Conservation (phyloP, 2,329 filamentous ascomycete species). For the Grosmannia clavigera region DNA sequence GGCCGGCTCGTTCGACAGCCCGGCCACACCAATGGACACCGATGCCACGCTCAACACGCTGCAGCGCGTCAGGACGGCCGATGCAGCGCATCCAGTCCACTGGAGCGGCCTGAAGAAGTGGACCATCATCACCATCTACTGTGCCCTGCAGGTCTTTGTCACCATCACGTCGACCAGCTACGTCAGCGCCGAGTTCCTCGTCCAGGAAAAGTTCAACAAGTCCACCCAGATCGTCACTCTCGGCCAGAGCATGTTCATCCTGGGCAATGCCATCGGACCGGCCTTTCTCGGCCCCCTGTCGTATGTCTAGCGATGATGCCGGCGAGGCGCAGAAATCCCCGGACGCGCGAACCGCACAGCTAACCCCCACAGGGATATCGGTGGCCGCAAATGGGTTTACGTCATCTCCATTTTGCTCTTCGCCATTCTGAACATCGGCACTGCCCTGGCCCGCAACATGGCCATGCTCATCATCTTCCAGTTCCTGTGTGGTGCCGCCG, state of each 20-base stretch:
- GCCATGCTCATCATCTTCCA: conserved; percentile 9
- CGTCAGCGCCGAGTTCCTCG: conserved; percentile 7
- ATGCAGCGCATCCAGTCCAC: conserved; percentile 3
- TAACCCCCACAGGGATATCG: background rate
- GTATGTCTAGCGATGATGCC: background rate
- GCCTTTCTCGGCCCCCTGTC: conserved; percentile 6
- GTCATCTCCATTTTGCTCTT: conserved; percentile 4
- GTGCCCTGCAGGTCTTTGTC: conserved; percentile 5
- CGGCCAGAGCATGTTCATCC: conserved; percentile 6
- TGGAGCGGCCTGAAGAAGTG: conserved; percentile 4
- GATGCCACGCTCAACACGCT: background rate
- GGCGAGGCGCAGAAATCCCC: too few relatives aligned
- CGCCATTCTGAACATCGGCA: conserved; percentile 7
- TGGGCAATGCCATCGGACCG: conserved; percentile 5
- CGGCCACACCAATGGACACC: background rate
- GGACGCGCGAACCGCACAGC: background rate
- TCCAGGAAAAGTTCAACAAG: conserved; percentile 3
- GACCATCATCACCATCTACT: conserved; percentile 4
- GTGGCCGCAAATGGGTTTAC: conserved; percentile 7
- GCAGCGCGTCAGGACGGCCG: conserved; percentile 1
- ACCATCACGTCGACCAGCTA: conserved; percentile 6
- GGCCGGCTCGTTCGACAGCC: background rate
- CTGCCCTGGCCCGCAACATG: conserved; percentile 4
- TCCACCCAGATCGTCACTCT: conserved; percentile 3
- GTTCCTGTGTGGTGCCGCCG: conserved; percentile 5